Evolutionary conservation across 2,329 filamentous ascomycete genomes (phyloP), one percentile per base, ranked within the genome.

Genomic region (Epichloe hybrida): DNA sequence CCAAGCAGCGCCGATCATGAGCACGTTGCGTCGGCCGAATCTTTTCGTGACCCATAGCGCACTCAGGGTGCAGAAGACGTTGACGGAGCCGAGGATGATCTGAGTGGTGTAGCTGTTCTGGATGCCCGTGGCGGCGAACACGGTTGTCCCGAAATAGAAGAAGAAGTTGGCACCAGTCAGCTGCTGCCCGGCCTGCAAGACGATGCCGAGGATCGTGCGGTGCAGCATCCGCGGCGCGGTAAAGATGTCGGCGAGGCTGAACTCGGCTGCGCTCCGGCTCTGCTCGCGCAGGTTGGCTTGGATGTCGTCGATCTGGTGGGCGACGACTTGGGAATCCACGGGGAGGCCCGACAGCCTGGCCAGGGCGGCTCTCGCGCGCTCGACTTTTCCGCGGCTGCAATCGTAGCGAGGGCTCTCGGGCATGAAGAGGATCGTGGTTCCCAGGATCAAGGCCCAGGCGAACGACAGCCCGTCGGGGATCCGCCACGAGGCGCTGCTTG

Each of bases 91-190:
- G 20, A 85, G 73, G 53, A 86, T 83, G 58, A 86, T 81, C 59
- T 83, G 80, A 1, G 81, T 86, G 49, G 81, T 69, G 58, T 83
- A 86, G 48, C 75, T 77, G 68, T 88, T 79, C 54, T 60, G 65
- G 31, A 87, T 73, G 57, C 83, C 84, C 1, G 81, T 81, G 2
- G 81, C 74, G 13, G 72, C 61, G 65, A 88, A 87, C 56, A 86
- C 79, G 4, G 79, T 83, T 40, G 76, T 80, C 23, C 76, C 76
- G 59, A 82, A 85, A 64, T 80, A 80, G 64, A 84, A 83, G 69
- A 80, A 83, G 66, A 80, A 84, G 66, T 83, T 83, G 52, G 77
- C 79, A 35, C 83, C 83, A 1, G 81, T 84, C 2, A 86, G 69
- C 60, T 86, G 83, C 63, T 86, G 81, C 5, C 81, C 75, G 41